Evolutionary conservation across 306 rosid species (phyloP).

Genomic region (Adenanthera pavonina): DNA sequence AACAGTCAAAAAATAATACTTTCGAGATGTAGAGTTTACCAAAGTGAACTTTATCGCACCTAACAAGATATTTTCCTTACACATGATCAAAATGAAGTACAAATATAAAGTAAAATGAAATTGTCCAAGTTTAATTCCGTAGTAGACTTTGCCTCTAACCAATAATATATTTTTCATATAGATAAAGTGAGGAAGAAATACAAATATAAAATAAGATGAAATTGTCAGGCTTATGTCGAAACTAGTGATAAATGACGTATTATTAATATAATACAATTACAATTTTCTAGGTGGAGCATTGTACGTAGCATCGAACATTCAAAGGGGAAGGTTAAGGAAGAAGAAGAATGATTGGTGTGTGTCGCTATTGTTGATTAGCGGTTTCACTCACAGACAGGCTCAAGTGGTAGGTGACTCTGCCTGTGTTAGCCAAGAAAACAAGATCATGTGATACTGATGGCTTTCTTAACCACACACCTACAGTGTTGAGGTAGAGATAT

Average conservation of each 20-base stretch:
- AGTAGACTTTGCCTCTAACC: too few relatives aligned
- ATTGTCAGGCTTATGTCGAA: background rate
- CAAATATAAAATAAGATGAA: too few relatives aligned
- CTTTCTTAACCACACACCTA: background rate
- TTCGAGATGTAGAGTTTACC: too few relatives aligned
- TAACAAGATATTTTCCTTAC: too few relatives aligned
- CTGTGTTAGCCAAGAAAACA: too few relatives aligned
- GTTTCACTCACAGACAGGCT: background rate
- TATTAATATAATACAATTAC: background rate
- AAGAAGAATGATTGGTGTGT: slow-evolving; percentile 12
- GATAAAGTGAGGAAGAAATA: too few relatives aligned
- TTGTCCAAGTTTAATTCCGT: too few relatives aligned
- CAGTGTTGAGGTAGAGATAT: background rate
- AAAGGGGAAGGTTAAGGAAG: background rate
- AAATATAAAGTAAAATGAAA: too few relatives aligned
- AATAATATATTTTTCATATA: too few relatives aligned
- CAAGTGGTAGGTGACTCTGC: background rate
- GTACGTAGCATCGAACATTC: slow-evolving; percentile 5
- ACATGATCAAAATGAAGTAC: too few relatives aligned
- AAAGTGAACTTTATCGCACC: too few relatives aligned
- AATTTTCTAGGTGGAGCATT: background rate
- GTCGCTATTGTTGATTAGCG: slow-evolving; percentile 2
- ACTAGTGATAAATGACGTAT: background rate
- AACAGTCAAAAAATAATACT: too few relatives aligned
- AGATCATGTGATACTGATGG: background rate